Evolutionary conservation across 1,284 basidiomycete species (phyloP), one percentile per base, ranked within the genome.

Genomic region (Trichosporon ovoides): DNA sequence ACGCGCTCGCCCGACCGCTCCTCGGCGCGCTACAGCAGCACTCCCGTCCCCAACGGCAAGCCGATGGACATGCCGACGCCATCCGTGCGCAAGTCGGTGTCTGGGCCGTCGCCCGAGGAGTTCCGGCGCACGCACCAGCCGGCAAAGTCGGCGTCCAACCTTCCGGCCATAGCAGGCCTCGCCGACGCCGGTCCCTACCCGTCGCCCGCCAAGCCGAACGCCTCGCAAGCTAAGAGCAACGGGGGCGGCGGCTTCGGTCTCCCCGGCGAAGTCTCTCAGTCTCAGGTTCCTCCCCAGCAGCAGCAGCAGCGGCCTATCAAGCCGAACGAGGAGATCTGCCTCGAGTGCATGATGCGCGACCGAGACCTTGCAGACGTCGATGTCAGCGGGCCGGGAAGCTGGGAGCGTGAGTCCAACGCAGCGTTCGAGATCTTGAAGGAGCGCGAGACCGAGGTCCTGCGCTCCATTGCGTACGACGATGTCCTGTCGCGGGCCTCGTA

Each of bases 291-390:
- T 13, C 43, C 28, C 5, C 28, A 48, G 19, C 35, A 37, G 12
- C 35, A 31, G 28, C 28, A 31, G 28, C 28, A 31, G 35, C 35
- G 19, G 24, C 43, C 43, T 16, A 48, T 55, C 20, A 57, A 52
- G 35, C 68, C 69, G 9, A 72, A 71, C 52, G 79, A 79, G 51
- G 93, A 97, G 75, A 81, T 98, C 43, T 98, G 95, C 70, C 82
- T 98, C 51, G 95, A 98, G 78, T 98, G 95, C 75, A 91, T 96
- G 69, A 98, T 98, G 95, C 87, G 95, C 43, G 95, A 98, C 78
- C 87, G 95, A 71, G 95, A 98, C 73, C 92, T 98, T 88, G 91
- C 89, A 35, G 95, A 97, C 76, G 91, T 98, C 28, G 83, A 88
- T 72, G 95, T 97, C 20, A 83, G 86, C 2, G 86, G 87, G 31